Base-by-base conservation (phyloP, 2,329 filamentous ascomycete genomes). In the Pochonia chlamydosporia region DNA sequence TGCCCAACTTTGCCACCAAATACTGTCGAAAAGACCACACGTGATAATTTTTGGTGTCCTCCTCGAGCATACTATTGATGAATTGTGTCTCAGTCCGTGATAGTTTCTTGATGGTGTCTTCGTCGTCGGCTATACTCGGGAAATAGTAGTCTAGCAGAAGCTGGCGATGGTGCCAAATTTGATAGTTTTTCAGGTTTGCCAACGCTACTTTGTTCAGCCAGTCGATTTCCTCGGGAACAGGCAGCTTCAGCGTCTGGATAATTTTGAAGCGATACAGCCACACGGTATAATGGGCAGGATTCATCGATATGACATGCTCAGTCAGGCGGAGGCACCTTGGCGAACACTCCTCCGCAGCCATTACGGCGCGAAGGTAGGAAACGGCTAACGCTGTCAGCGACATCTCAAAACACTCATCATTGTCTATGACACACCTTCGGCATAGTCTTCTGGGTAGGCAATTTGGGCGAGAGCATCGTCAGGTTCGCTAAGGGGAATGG, bases 21-120 rank as follows among this genome's bases (percentile, higher is more conserved):
- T 79, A 82, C 64, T 96, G 89, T 49, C 93, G 79, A 71, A 97
- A 99, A 47, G 85, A 89, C 93, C 93, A 99, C 41, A 97, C 93
- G 64, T 99, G 93, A 65, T 99, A 97, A 72, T 99, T 99, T 71
- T 99, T 99, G 43, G 86, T 81, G 64, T 99, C 93, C 57, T 87
- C 78, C 35, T 76, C 78, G 46, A 99, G 84, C 79, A 99, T 97
- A 40, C 76, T 68, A 49, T 76, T 78, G 50, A 96, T 78, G 64
- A 97, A 97, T 13, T 74, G 75, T 18, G 77, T 74, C 69, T 99
- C 93, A 3, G 78, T 79, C 4, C 73, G 64, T 10, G 79, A 81
- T 44, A 89, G 75, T 49, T 56, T 56, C 74, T 75, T 56, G 73
- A 82, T 51, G 71, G 78, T 66, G 71, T 75, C 64, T 69, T 67